Evolutionary conservation across 1,284 basidiomycete genomes (phyloP).

Genomic region (Ustilago shanxiensis): DNA sequence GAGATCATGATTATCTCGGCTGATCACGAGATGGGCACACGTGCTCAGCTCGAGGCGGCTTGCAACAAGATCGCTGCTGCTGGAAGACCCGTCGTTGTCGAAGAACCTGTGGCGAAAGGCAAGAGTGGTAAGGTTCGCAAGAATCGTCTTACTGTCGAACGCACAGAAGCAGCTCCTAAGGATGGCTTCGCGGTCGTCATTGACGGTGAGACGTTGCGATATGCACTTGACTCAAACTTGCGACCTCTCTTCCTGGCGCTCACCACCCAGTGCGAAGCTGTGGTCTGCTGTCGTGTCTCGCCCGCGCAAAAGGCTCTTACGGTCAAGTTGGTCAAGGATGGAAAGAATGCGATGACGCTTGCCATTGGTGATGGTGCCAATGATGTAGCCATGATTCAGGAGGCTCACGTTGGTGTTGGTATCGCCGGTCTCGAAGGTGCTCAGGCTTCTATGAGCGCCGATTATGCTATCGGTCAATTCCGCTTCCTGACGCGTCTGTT

Average conservation of each 20-base stretch:
- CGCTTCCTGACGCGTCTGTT: slow-evolving; percentile 89
- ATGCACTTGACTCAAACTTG: slow-evolving; percentile 82
- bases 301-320: slow-evolving; percentile 96
- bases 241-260: slow-evolving; percentile 90
- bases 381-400: slow-evolving; percentile 97
- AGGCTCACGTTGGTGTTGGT: slow-evolving; percentile 95
- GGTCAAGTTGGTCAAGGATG: slow-evolving; percentile 94
- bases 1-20: slow-evolving; percentile 97
- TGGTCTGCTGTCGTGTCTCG: slow-evolving; percentile 95
- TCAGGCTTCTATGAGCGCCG: slow-evolving; percentile 98
- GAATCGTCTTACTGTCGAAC: slow-evolving; percentile 49
- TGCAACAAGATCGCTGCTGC: slow-evolving; percentile 93
- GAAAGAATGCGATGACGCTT: slow-evolving; percentile 92
- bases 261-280: slow-evolving; percentile 94
- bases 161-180: slow-evolving; percentile 48
- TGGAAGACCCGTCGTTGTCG: slow-evolving; percentile 74
- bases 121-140: slow-evolving; percentile 48
- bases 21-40: slow-evolving; percentile 80
- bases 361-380: slow-evolving; percentile 97
- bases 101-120: slow-evolving; percentile 28
- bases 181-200: slow-evolving; percentile 90
- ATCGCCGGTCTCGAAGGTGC: slow-evolving; percentile 94
- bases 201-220: slow-evolving; percentile 90
- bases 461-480: slow-evolving; percentile 98
- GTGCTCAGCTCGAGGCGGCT: slow-evolving; percentile 89